A percentile compares a stretch with the other conserved stretches of the same genome.
phyloP scores from a whole-genome alignment of 352 stramenopile genomes.

The Phytophthora sp. region DNA sequence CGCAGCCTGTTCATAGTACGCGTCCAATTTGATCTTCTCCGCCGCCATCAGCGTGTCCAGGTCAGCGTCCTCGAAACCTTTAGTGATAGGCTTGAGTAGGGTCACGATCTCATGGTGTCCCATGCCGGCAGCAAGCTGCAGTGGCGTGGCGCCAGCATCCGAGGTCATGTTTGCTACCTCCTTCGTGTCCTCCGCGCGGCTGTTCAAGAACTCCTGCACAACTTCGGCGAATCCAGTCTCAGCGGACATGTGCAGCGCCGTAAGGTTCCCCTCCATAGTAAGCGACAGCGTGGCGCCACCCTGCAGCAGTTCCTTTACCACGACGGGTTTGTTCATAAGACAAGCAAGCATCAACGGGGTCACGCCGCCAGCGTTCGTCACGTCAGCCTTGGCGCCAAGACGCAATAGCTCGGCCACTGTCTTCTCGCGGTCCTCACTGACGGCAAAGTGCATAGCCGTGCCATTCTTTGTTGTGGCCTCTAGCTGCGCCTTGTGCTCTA shows the following conservation, averaged over 20 bases:
- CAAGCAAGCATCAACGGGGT: conserved; percentile 78
- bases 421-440: conserved; percentile 84
- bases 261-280: conserved; percentile 70
- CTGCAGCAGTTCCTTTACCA: conserved; percentile 63
- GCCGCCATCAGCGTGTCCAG: conserved; percentile 62
- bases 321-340: conserved; percentile 78
- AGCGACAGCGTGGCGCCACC: conserved; percentile 54
- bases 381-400: conserved; percentile 68
- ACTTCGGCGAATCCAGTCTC: conserved; percentile 75
- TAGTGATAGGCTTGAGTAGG: conserved; percentile 67
- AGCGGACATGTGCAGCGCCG: conserved; percentile 75
- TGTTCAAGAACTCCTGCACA: conserved; percentile 59
- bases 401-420: conserved; percentile 67
- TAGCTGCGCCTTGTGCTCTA: conserved; percentile 60
- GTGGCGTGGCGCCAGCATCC: conserved; percentile 63
- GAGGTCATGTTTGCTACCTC: conserved; percentile 62
- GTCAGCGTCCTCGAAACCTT: conserved; percentile 61
- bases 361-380: conserved; percentile 70
- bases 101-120: conserved; percentile 69
- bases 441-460: conserved; percentile 80
- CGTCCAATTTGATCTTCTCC: conserved; percentile 70
- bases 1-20: conserved; percentile 58
- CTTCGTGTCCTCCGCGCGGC: conserved; percentile 51
- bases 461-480: conserved; percentile 73
- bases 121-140: conserved; percentile 80